Evolutionary conservation across 139 green algal species (phyloP).

Genomic region (Chlamydomonas sphaeroides): DNA sequence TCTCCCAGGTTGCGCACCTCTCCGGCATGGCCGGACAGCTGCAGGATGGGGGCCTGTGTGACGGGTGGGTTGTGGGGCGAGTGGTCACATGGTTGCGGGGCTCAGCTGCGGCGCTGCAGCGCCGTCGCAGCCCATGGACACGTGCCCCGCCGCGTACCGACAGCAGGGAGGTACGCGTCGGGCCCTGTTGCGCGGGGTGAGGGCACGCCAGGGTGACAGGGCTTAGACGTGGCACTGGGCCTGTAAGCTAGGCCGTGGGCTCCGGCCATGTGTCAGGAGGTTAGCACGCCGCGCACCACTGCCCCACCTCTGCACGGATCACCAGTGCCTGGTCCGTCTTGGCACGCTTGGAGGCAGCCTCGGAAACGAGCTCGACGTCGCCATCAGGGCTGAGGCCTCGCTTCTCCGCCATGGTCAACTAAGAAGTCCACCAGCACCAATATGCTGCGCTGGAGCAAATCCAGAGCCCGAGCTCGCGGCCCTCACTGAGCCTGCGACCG

Average conservation of each 20-base stretch:
- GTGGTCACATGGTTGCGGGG: too few relatives aligned
- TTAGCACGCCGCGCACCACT: not conserved
- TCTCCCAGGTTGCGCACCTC: too few relatives aligned
- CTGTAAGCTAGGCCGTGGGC: not conserved
- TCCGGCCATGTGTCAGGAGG: not conserved
- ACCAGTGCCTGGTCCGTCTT: constrained; percentile 32
- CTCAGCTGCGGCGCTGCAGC: constrained; percentile 62
- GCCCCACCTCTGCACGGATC: constrained; percentile 56
- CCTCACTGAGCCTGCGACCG: too few relatives aligned
- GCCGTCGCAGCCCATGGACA: constrained; percentile 54
- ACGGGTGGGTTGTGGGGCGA: too few relatives aligned
- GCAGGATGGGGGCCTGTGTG: constrained; percentile 91
- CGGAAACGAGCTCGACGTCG: not conserved
- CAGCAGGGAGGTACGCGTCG: not conserved
- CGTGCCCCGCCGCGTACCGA: not conserved
- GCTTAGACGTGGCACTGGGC: not conserved
- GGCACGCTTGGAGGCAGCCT: constrained; percentile 38
- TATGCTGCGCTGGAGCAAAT: too few relatives aligned
- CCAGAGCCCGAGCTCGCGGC: too few relatives aligned
- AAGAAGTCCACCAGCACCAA: too few relatives aligned
- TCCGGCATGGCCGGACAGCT: constrained; percentile 83
- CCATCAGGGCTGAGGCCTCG: constrained; percentile 9
- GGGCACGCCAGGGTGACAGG: too few relatives aligned
- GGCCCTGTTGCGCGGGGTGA: too few relatives aligned
- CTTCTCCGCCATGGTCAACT: constrained; percentile 45